These are phyloP conservation scores for Aspergillus sp. DNA, from an alignment of 2,329 filamentous ascomycete genomes.

Conservation along the genomic window DNA sequence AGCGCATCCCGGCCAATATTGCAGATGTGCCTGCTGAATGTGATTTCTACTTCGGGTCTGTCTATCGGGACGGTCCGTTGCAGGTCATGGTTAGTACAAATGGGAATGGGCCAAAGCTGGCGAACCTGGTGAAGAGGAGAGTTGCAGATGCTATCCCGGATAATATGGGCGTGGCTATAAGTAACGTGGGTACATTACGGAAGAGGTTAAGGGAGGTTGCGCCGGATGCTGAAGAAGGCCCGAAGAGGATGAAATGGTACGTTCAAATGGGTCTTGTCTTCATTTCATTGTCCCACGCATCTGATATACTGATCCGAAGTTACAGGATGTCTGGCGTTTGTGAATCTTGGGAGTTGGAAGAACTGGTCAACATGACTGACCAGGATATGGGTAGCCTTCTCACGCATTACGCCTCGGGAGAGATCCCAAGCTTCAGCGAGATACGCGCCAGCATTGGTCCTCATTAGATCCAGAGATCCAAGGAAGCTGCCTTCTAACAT, in stretches of 20 bases:
- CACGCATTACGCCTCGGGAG: constrained; percentile 53
- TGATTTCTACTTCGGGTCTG: constrained; percentile 96
- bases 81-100: constrained; percentile 99
- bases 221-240: constrained; percentile 62
- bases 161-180: constrained; percentile 77
- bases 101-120: constrained; percentile 85
- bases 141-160: constrained; percentile 69
- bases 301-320: neutral
- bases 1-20: constrained; percentile 81
- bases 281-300: neutral
- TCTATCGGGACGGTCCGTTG: constrained; percentile 87
- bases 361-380: constrained; percentile 73
- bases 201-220: constrained; percentile 70
- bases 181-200: constrained; percentile 71
- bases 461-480: neutral
- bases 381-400: constrained; percentile 79
- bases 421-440: constrained; percentile 31
- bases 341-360: constrained; percentile 74
- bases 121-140: constrained; percentile 72
- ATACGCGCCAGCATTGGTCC: constrained; percentile 16
- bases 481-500: no score
- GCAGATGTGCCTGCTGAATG: constrained; percentile 95
- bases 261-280: constrained; percentile 18
- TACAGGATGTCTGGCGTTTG: constrained; percentile 84
- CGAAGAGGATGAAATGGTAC: constrained; percentile 84